Evolutionary conservation across 768 basidiomycete species (phyloP), one percentile per base, ranked within the genome.

Genomic region (Terana coerulea): DNA sequence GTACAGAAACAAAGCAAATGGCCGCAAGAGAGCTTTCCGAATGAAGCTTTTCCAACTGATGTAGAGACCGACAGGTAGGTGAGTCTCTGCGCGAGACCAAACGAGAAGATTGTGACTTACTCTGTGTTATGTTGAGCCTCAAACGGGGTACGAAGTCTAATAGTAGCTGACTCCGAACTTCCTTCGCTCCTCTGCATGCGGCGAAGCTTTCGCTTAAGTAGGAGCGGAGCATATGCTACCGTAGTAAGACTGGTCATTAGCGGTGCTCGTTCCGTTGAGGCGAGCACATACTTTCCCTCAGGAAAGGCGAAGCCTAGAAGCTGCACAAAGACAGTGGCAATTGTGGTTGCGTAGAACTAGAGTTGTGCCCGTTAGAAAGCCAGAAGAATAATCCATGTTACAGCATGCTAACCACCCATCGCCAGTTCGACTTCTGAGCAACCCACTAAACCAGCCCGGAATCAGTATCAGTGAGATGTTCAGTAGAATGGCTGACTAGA

Each of bases 321-420:
- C 59, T 88, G 84, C 21, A 89, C 63, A 10, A 59, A 53, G 0
- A 68, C 80, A 52, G 79, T 80, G 0, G 75, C 70, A 29, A 86
- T 81, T 28, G 71, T 79, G 3, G 84, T 83, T 0, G 84, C 78
- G 80, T 84, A 87, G 64, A 88, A 89, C 75, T 83, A 15, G 31
- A 33, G 31, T 33, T 33, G 31, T 8, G 31, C 31, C 31, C n/a
- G n/a, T n/a, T 33, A 15, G 31, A 33, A 29, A 24, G 14, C 7
- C 14, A 37, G 24, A 6, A n/a, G n/a, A n/a, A n/a, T n/a, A n/a
- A n/a, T n/a, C n/a, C n/a, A n/a, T n/a, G 15, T 0, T n/a, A 26
- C 21, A 14, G 8, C 21, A n/a, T 6, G 70, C 79, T 33, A 64
- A 80, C 81, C 39, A 86, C 84, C 86, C 84, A 88, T 63, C 83